Percentiles rank a stretch among this genome's conserved stretches.
These are phyloP conservation scores for Blastobotrys niveus DNA, from an alignment of 1,139 yeast species.

Conservation along the genomic window DNA sequence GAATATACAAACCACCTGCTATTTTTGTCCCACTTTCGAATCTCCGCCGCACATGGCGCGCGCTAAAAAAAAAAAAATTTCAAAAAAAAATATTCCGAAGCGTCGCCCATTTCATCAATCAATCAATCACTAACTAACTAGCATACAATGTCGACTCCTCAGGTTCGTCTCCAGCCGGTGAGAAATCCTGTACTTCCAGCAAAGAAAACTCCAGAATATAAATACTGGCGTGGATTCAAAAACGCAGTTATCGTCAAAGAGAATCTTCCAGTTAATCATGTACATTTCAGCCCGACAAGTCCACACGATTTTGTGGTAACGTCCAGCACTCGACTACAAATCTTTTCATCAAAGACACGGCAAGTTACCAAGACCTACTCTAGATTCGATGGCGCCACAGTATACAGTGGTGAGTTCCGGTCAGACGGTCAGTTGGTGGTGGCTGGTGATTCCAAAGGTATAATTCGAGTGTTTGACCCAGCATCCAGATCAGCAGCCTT, in stretches of 20 bases:
- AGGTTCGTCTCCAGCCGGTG: conserved; percentile 61
- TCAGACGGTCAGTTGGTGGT: conserved; percentile 76
- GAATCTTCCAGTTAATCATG: conserved; percentile 83
- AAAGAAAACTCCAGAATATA: conserved; percentile 87
- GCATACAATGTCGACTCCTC: conserved; percentile 88
- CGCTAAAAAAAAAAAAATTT: too few species aligned
- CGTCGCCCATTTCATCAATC: too few species aligned
- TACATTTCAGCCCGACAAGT: conserved; percentile 75
- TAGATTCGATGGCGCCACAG: conserved; percentile 62
- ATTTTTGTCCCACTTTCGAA: too few species aligned
- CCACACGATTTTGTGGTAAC: conserved; percentile 95
- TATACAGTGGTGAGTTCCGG: conserved; percentile 72
- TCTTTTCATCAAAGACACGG: conserved; percentile 86
- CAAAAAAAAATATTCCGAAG: too few species aligned
- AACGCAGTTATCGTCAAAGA: conserved; percentile 89
- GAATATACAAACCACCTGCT: too few species aligned
- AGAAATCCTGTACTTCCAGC: conserved; percentile 75
- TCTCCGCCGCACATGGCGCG: too few species aligned
- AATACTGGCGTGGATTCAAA: conserved; percentile 85
- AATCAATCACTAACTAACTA: too few species aligned
- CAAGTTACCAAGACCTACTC: conserved; percentile 86
- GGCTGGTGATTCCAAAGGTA: conserved; percentile 86
- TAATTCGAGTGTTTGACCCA: conserved; percentile 79
- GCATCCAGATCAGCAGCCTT: conserved; percentile 66
- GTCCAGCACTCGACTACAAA: conserved; percentile 84